These are phyloP conservation scores for Penicillium sp. DNA, from an alignment of 2,329 filamentous ascomycete species.

Conservation along the genomic window DNA sequence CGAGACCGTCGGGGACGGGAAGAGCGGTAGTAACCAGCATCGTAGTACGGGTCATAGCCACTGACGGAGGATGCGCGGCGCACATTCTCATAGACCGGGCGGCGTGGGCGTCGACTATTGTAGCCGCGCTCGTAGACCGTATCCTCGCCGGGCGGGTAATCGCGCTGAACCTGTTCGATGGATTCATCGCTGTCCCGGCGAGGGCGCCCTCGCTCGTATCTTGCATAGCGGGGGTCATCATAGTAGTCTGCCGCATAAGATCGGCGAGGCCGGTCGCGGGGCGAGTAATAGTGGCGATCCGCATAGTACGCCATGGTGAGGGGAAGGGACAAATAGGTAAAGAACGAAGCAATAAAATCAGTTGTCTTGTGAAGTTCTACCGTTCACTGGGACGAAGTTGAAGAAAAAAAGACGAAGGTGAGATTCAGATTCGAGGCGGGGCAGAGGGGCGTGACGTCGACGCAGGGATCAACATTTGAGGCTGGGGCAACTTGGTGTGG, in stretches of 20 bases:
- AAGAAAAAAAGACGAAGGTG: slow-evolving; percentile 7
- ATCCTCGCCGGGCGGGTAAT: slow-evolving; percentile 68
- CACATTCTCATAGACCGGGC: slow-evolving; percentile 31
- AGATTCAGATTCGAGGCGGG: slow-evolving; percentile 11
- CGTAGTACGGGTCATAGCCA: slow-evolving; percentile 33
- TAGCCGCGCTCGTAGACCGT: slow-evolving; percentile 30
- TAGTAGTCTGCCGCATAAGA: slow-evolving; percentile 29
- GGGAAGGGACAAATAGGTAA: slow-evolving; percentile 1
- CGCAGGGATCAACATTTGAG: slow-evolving; percentile 7
- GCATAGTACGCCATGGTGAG: slow-evolving; percentile 37
- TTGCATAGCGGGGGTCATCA: slow-evolving; percentile 16
- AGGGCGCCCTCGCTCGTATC: slow-evolving; percentile 20
- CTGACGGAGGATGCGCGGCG: slow-evolving; percentile 36
- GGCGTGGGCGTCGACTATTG: slow-evolving; percentile 12
- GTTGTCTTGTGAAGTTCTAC: slow-evolving; percentile 13
- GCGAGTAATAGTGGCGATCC: slow-evolving; percentile 26
- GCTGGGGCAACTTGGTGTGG: slow-evolving; percentile 11
- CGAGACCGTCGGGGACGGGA: slow-evolving; percentile 40
- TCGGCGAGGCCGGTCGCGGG: slow-evolving; percentile 29
- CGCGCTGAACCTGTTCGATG: slow-evolving; percentile 74
- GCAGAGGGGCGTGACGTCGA: slow-evolving; percentile 24
- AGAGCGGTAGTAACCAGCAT: slow-evolving; percentile 26
- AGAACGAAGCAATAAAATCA: slow-evolving; percentile 7
- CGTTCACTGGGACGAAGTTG: slow-evolving; percentile 12
- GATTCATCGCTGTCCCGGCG: slow-evolving; percentile 65